Evolutionary conservation across 1,139 yeast species (phyloP).

Genomic region (Saccharomyces hybrid): DNA sequence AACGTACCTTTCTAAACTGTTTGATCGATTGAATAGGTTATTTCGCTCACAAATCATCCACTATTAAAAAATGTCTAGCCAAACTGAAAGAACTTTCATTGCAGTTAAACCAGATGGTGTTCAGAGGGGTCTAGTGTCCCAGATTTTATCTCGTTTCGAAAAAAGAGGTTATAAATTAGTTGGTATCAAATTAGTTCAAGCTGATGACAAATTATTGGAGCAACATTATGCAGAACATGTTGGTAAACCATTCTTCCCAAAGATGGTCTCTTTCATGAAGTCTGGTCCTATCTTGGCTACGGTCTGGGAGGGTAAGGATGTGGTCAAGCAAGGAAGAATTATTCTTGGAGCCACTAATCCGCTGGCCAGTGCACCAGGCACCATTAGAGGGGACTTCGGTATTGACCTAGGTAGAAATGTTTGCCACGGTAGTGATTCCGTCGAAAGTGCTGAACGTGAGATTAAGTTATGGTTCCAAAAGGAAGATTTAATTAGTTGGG

Average conservation of each 20-base stretch:
- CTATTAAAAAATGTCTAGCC: background rate
- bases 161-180: constrained; percentile 96
- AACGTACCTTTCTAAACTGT: background rate
- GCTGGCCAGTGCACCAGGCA: constrained; percentile 93
- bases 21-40: background rate
- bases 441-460: constrained; percentile 95
- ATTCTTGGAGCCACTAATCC: constrained; percentile 99
- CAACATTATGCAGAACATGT: constrained; percentile 95
- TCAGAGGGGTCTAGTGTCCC: constrained; percentile 93
- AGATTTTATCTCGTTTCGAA: constrained; percentile 91
- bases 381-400: constrained; percentile 97
- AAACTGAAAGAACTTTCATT: constrained; percentile 90
- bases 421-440: constrained; percentile 98
- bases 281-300: constrained; percentile 99
- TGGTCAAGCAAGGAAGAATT: constrained; percentile 96
- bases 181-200: constrained; percentile 84
- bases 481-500: constrained; percentile 93
- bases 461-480: constrained; percentile 95
- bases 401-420: constrained; percentile 99
- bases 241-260: constrained; percentile 96
- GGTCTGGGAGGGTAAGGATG: constrained; percentile 99
- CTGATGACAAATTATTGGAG: constrained; percentile 82
- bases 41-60: background rate
- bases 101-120: constrained; percentile 99
- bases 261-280: constrained; percentile 89